Evolutionary conservation across 345 rosid species (phyloP), one percentile per base, ranked within the genome.

Genomic region (Cardiospermum halicacabum): DNA sequence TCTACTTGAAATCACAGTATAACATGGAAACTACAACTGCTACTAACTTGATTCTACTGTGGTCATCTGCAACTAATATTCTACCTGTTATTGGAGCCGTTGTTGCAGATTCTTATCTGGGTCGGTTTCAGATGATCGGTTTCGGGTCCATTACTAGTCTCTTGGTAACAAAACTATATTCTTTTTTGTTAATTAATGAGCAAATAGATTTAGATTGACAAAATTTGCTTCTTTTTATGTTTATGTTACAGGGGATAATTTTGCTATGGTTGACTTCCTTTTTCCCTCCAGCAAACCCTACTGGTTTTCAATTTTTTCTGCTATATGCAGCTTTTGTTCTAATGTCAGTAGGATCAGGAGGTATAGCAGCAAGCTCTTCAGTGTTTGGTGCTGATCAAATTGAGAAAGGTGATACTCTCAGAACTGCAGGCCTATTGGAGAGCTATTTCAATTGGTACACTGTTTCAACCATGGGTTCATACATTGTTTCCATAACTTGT

Each of bases 381-480:
- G 89, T 86, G 30, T 87, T 87, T 51, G 87, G 87, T 40, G 89
- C 85, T 24, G 85, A 82, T 42, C 92, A 86, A 55, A 31, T 86
- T 18, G 30, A 60, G 37, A 31, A 49, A 39, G 30, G 43, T 15
- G 51, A 45, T 31, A 43, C n/a, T 13, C 28, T n/a, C 7, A 53
- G 55, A 18, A 63, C 25, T 26, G 62, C 71, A 42, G 50, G 72
- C 32, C 36, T 72, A 13, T 56, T 81, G 4, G 74, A 74, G 74
- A 80, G 67, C 19, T 84, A 63, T 68, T 79, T 87, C 65, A 75
- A 68, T 60, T 82, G 86, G 86, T 84, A 82, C 74, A 79, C 75
- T 58, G 77, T 63, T 13, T 53, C 78, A 1, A 51, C 51, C 64
- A 51, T 71, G 6, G 27, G 71, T 45, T 67, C 86, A 1, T 7